phyloP scores from a whole-genome alignment of 192 early-diverging fungal species.

The Ambispora gerdemannii region DNA sequence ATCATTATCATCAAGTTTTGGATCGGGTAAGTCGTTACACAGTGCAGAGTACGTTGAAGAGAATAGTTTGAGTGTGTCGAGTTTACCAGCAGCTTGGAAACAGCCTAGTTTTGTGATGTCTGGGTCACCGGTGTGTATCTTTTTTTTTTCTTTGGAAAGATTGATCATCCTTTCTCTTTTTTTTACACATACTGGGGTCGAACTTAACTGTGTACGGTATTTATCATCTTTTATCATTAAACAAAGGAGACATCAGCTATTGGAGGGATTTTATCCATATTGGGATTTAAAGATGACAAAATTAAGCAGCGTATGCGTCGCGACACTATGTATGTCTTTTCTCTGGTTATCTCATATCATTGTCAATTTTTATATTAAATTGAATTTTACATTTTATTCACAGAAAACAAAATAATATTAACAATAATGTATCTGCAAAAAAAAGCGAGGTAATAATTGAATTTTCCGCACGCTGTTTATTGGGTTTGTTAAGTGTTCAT shows the following conservation, averaged over 20 bases:
- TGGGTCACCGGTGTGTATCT: neutral
- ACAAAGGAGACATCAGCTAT: neutral
- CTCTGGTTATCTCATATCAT: no score
- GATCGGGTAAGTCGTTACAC: neutral
- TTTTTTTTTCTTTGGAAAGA: neutral
- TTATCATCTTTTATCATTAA: neutral
- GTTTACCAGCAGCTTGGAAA: neutral
- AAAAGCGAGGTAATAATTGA: no score
- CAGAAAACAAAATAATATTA: no score
- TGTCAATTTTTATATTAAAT: no score
- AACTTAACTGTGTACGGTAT: no score
- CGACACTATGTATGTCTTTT: neutral
- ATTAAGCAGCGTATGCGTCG: neutral
- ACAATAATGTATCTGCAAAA: no score
- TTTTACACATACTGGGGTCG: no score
- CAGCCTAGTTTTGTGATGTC: neutral
- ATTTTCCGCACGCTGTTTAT: no score
- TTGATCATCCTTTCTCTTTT: no score
- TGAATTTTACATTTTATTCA: no score
- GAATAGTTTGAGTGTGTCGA: neutral
- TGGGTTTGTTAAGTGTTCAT: no score
- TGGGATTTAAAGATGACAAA: constrained; percentile 16
- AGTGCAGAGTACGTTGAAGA: neutral
- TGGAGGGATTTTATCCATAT: constrained; percentile 13
- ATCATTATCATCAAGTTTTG: neutral